Evolutionary conservation across 192 early-diverging fungal genomes (phyloP).

Genomic region (Coemansia sp.): DNA sequence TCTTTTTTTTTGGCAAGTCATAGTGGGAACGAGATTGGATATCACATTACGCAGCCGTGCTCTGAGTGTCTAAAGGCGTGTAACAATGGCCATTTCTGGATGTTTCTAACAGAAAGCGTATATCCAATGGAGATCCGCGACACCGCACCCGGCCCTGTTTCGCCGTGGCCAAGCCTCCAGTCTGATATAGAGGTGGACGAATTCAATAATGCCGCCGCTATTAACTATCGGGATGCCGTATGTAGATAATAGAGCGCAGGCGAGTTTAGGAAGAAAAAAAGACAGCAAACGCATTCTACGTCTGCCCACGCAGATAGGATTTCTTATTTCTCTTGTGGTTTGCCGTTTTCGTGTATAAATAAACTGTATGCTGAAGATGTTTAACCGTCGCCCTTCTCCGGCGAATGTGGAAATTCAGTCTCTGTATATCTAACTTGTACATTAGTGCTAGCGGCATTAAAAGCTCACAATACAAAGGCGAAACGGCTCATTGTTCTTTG

Average conservation of each 20-base stretch:
- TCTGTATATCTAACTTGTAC: neutral
- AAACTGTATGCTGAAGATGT: neutral
- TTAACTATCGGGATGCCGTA: constrained; percentile 33
- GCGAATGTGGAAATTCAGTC: neutral
- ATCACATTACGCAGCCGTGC: constrained; percentile 86
- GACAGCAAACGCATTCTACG: neutral
- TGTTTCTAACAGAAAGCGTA: constrained; percentile 86
- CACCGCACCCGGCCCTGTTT: constrained; percentile 3
- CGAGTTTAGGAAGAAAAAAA: neutral
- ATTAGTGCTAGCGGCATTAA: neutral
- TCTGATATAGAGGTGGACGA: constrained; percentile 43
- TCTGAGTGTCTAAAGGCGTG: constrained; percentile 83
- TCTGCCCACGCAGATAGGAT: no score
- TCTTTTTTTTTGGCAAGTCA: neutral
- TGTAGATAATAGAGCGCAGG: constrained; percentile 23
- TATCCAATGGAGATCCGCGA: constrained; percentile 50
- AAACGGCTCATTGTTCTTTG: neutral
- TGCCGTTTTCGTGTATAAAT: neutral
- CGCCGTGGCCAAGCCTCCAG: constrained; percentile 22
- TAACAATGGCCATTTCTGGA: constrained; percentile 98
- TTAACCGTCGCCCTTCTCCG: neutral
- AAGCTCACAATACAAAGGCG: neutral
- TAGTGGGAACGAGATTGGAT: constrained; percentile 76
- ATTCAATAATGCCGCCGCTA: constrained; percentile 1
- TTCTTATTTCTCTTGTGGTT: neutral